Evolutionary conservation across 139 green algal species (phyloP).

Genomic region (Picochlorum sp.): DNA sequence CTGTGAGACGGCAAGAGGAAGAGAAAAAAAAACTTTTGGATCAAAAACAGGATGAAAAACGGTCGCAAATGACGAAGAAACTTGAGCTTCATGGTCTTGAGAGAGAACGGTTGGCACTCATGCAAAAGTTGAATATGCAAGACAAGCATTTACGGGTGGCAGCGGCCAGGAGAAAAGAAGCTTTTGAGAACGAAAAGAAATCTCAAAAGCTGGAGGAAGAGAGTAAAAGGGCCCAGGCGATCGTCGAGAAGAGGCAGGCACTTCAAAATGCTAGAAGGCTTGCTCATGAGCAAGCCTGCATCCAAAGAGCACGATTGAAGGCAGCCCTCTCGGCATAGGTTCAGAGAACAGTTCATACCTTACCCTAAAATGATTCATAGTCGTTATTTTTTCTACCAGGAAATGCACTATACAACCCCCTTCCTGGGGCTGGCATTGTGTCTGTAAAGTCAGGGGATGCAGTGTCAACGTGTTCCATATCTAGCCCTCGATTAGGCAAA

Average conservation of each 20-base stretch:
- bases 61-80: neutral
- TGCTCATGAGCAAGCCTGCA: neutral
- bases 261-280: neutral
- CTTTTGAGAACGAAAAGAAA: neutral
- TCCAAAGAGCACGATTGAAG: neutral
- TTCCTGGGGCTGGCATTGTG: constrained; percentile 1
- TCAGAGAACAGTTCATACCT: neutral
- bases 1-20: no score
- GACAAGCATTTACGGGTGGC: constrained; percentile 3
- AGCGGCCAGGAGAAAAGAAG: constrained; percentile 1
- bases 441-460: neutral
- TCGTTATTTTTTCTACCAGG: neutral
- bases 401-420: neutral
- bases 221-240: neutral
- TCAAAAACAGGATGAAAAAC: neutral
- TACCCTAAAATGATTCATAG: neutral
- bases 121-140: neutral
- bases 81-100: neutral
- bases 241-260: neutral
- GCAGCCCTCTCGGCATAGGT: neutral
- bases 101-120: constrained; percentile 3
- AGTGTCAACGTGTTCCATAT: neutral
- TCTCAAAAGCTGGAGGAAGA: constrained; percentile 1
- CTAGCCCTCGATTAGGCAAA: neutral
- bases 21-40: neutral